Evolutionary conservation across 1,284 basidiomycete species (phyloP).

Genomic region (Spongiforma sp.): DNA sequence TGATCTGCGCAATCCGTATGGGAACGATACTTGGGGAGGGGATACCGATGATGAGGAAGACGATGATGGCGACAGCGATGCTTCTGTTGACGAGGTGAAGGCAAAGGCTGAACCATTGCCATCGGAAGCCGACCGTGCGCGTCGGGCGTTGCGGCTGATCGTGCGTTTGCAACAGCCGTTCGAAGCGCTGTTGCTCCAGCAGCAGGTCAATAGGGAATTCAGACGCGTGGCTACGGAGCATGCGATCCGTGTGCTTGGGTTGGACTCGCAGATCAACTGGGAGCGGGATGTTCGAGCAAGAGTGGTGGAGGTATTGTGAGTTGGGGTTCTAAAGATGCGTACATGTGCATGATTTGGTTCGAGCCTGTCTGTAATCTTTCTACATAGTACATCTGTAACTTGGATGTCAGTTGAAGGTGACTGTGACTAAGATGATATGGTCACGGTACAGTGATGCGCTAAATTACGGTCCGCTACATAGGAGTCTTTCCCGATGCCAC

Average conservation of each 20-base stretch:
- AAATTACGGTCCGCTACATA: no score
- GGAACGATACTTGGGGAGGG: background rate
- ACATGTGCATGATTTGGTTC: no score
- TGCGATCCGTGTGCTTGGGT: background rate
- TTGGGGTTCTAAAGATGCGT: no score
- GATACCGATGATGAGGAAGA: background rate
- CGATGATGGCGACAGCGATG: no score
- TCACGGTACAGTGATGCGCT: no score
- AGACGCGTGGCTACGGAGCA: background rate
- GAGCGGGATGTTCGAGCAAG: background rate
- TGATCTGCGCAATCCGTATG: constrained; percentile 2
- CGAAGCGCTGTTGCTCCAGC: background rate
- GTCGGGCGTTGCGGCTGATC: constrained; percentile 5
- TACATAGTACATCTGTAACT: no score
- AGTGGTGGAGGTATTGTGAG: background rate
- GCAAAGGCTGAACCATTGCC: no score
- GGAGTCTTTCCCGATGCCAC: no score
- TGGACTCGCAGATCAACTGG: background rate
- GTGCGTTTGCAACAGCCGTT: constrained; percentile 13
- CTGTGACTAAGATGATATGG: no score
- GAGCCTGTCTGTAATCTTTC: no score
- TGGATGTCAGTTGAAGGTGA: no score
- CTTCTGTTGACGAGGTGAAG: no score
- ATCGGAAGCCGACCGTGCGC: background rate
- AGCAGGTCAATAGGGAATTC: background rate